A percentile compares a stretch with the other conserved stretches of the same genome.
phyloP scores from a whole-genome alignment of 1,284 basidiomycete species.

The Ganoderma resinaceum region DNA sequence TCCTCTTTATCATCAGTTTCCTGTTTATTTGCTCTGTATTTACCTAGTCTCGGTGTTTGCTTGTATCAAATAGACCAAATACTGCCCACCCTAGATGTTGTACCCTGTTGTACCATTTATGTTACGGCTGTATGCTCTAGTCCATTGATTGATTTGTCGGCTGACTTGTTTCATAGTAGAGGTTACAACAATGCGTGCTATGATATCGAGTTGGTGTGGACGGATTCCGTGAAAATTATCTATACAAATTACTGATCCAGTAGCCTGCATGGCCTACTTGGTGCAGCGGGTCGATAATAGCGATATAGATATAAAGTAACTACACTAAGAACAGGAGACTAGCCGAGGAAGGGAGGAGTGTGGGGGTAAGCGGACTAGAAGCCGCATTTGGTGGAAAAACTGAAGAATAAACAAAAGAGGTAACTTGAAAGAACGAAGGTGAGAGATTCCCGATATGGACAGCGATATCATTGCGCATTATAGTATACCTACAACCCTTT shows the following conservation, averaged over 20 bases:
- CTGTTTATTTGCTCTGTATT: not conserved
- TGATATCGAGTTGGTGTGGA: not conserved
- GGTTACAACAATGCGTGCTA: not conserved
- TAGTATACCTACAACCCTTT: too few species aligned
- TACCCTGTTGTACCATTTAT: not conserved
- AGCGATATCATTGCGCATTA: too few species aligned
- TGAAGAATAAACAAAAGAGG: too few species aligned
- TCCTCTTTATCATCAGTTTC: not conserved
- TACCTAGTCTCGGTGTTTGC: not conserved
- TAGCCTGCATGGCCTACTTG: not conserved
- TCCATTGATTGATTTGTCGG: not conserved
- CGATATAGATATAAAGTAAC: not conserved
- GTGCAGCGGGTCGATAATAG: conserved; percentile 16
- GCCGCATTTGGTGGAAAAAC: too few species aligned
- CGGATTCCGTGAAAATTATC: not conserved
- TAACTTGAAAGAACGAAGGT: too few species aligned
- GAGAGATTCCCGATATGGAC: too few species aligned
- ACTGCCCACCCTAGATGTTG: not conserved
- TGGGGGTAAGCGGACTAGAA: too few species aligned
- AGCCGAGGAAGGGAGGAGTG: conserved; percentile 49
- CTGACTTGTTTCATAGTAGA: not conserved
- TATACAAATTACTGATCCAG: too few species aligned
- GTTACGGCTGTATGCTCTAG: not conserved
- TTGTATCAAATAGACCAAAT: not conserved
- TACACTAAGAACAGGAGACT: not conserved